A percentile compares a stretch with the other conserved stretches of the same genome.
Evolutionary conservation across 768 basidiomycete species (phyloP).

Genomic region (Boletus rubropictus): DNA sequence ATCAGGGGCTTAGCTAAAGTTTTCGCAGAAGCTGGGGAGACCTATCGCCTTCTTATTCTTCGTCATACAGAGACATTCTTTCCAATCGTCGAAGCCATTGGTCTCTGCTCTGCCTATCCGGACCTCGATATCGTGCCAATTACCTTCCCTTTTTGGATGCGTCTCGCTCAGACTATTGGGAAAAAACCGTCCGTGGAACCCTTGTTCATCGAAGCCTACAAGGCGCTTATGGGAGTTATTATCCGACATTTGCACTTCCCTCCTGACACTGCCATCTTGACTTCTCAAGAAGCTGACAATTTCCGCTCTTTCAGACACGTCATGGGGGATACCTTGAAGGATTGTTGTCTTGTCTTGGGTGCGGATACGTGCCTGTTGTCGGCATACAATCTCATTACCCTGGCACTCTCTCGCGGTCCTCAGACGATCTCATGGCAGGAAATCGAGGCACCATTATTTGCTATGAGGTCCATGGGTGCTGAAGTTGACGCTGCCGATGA

Average conservation of each 20-base stretch:
- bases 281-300: constrained; percentile 83
- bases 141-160: constrained; percentile 99
- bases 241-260: constrained; percentile 93
- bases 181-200: constrained; percentile 68
- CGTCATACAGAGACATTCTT: constrained; percentile 91
- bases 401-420: constrained; percentile 58
- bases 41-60: constrained; percentile 82
- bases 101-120: constrained; percentile 83
- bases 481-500: constrained; percentile 81
- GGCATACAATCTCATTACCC: constrained; percentile 74
- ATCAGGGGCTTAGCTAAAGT: constrained; percentile 87
- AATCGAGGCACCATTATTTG: constrained; percentile 95
- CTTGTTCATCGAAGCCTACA: constrained; percentile 80
- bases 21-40: constrained; percentile 96
- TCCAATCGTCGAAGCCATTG: constrained; percentile 92
- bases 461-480: constrained; percentile 97
- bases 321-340: constrained; percentile 98
- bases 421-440: constrained; percentile 82
- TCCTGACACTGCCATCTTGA: constrained; percentile 54
- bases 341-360: constrained; percentile 92
- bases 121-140: constrained; percentile 96
- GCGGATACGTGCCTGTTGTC: constrained; percentile 77
- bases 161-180: constrained; percentile 82
- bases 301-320: constrained; percentile 95
- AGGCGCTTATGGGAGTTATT: constrained; percentile 75